These are phyloP conservation scores for Phytopythium delawarense DNA, from an alignment of 352 stramenopile genomes.

Conservation along the genomic window DNA sequence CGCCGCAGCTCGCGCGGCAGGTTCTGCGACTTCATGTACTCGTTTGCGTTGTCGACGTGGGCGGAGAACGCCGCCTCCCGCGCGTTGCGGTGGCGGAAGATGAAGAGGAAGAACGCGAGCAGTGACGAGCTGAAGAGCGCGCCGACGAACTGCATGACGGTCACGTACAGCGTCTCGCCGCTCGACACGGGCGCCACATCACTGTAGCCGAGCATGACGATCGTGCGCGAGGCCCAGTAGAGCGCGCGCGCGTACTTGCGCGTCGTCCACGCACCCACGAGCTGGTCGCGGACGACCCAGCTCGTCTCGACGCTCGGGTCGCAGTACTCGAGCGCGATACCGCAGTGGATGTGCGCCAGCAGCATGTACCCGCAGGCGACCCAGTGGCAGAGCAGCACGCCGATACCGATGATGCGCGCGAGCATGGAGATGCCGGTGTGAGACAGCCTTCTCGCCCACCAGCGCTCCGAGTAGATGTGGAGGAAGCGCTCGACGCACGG, in stretches of 20 bases:
- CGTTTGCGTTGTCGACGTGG: constrained; percentile 62
- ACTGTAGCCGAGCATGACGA: constrained; percentile 60
- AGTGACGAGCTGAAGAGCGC: constrained; percentile 54
- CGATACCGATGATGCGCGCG: constrained; percentile 32
- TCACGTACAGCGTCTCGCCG: constrained; percentile 47
- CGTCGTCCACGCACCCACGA: constrained; percentile 29
- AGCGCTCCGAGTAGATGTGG: constrained; percentile 45
- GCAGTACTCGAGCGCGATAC: constrained; percentile 46
- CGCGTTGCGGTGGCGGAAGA: constrained; percentile 62
- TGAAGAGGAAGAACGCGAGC: constrained; percentile 65
- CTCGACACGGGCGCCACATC: constrained; percentile 59
- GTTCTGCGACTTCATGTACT: constrained; percentile 71
- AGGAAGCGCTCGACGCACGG: constrained; percentile 34
- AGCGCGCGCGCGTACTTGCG: constrained; percentile 56
- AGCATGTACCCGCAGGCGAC: constrained; percentile 70
- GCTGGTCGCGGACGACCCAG: constrained; percentile 53
- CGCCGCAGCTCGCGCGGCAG: constrained; percentile 42
- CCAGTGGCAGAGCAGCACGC: constrained; percentile 41
- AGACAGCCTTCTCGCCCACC: constrained; percentile 43
- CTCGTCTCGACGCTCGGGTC: constrained; percentile 36
- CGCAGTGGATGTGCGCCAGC: constrained; percentile 53
- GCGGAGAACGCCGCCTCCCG: constrained; percentile 40
- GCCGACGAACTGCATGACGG: constrained; percentile 40
- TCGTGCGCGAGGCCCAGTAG: constrained; percentile 56
- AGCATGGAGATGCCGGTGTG: constrained; percentile 57